Base-by-base conservation (phyloP, 2,329 filamentous ascomycete genomes). In the Alternaria brassicae region DNA sequence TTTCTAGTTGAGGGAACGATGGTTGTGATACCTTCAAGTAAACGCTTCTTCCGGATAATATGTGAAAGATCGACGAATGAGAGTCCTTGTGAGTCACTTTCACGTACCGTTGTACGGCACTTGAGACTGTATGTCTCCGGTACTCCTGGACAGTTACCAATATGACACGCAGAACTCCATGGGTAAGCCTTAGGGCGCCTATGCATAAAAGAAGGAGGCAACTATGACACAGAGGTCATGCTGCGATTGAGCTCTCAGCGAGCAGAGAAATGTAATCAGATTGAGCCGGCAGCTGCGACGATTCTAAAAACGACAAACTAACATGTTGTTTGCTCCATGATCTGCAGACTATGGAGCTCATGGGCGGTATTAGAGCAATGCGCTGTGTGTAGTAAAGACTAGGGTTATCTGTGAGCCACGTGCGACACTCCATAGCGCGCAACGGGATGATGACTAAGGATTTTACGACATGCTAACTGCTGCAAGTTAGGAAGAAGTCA, bases 401-500 rank as follows among this genome's bases (percentile, higher is more conserved):
- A 4, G 7, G 30, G 30, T 4, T 15, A 17, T 36, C 34, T 36
- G 6, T n/a, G 34, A 15, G n/a, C 34, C 15, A 21, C 17, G 10
- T 39, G 36, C 36, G 36, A 39, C 36, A 12, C 21, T 10, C 36
- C 2, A 37, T 32, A 12, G 27, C 32, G 44, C 19, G 28, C 13
- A 34, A 36, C 44, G 30, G 28, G 30, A 25, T 13, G 28, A 48
- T 48, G 44, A 48, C 44, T 48, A 48, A 48, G 8, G 28, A 48
- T 36, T 34, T 10, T n/a, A 15, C 30, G 30, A 25, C 44, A 34
- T 23, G 44, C 44, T 23, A 32, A 28, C 44, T 48, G 44, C 44
- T 34, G 44, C 44, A 48, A 30, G 44, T 30, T 47, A 8, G 28
- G 13, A 48, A 48, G 30, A 54, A 25, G 40, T 52, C 41, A 32